Conservation (phyloP, 2,329 filamentous ascomycete genomes). For the Cytospora piceicola region DNA sequence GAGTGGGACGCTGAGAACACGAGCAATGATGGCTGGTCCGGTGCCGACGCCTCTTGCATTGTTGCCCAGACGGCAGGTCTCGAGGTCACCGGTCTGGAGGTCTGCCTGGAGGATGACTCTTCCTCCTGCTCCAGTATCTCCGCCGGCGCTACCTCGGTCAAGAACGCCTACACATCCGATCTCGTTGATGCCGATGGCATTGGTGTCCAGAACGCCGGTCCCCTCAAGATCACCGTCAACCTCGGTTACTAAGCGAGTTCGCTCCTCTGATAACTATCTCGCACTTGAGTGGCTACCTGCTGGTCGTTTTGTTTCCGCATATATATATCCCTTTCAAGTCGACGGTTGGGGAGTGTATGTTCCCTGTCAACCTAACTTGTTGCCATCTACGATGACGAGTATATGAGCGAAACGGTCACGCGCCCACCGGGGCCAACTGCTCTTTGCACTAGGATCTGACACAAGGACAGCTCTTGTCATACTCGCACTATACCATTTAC, state of each 20-base stretch:
- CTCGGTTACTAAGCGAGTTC: slow-evolving; percentile 18
- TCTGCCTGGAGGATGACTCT: slow-evolving; percentile 43
- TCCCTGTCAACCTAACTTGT: slow-evolving; percentile 2
- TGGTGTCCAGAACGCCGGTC: slow-evolving; percentile 32
- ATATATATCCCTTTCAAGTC: slow-evolving; percentile 10
- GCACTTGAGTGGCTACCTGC: slow-evolving; percentile 8
- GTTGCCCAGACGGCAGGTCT: slow-evolving; percentile 45
- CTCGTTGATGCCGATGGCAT: slow-evolving; percentile 41
- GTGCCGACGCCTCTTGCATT: slow-evolving; percentile 55
- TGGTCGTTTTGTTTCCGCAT: slow-evolving; percentile 8
- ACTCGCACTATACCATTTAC: slow-evolving; percentile 4
- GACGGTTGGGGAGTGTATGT: slow-evolving; percentile 9
- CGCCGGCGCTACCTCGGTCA: slow-evolving; percentile 35
- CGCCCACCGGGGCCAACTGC: slow-evolving; percentile 15
- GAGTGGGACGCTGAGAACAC: slow-evolving; percentile 54
- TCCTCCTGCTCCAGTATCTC: slow-evolving; percentile 41
- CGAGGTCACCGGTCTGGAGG: slow-evolving; percentile 42
- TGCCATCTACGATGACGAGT: slow-evolving; percentile 19
- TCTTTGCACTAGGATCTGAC: slow-evolving; percentile 14
- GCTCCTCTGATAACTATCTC: background rate
- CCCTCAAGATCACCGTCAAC: slow-evolving; percentile 29
- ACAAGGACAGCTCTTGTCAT: slow-evolving; percentile 8
- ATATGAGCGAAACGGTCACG: slow-evolving; percentile 14
- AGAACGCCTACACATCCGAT: slow-evolving; percentile 43
- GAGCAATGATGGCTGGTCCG: slow-evolving; percentile 53